Conservation (phyloP, 2,329 filamentous ascomycete genomes). For the Phyllosticta citribraziliensis region DNA sequence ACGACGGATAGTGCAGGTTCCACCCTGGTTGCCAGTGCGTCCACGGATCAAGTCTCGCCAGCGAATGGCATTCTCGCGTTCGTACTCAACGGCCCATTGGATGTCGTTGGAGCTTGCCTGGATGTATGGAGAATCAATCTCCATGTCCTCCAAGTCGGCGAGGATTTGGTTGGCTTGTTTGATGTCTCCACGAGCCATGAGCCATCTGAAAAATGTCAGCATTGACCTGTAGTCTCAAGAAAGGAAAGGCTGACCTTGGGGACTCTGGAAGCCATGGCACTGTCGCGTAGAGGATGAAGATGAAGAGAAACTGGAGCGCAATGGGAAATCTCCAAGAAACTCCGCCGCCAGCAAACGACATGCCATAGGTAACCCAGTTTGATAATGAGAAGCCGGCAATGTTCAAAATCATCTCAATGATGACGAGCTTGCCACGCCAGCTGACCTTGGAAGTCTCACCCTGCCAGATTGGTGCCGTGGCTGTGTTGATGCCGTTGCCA, state of each 20-base stretch:
- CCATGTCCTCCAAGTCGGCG: slow-evolving; percentile 38
- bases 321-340: slow-evolving; percentile 39
- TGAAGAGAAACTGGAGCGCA: slow-evolving; percentile 42
- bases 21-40: slow-evolving; percentile 33
- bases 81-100: slow-evolving; percentile 39
- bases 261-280: slow-evolving; percentile 40
- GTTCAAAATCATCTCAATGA: slow-evolving; percentile 42
- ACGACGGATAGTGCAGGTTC: slow-evolving; percentile 41
- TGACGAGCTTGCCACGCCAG: slow-evolving; percentile 35
- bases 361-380: slow-evolving; percentile 45
- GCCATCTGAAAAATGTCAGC: slow-evolving; percentile 24
- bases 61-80: slow-evolving; percentile 39
- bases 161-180: slow-evolving; percentile 41
- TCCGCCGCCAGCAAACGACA: slow-evolving; percentile 35
- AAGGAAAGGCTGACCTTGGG: slow-evolving; percentile 18
- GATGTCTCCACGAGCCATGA: slow-evolving; percentile 34
- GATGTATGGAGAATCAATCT: slow-evolving; percentile 36
- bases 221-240: neutral
- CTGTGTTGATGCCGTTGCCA: slow-evolving; percentile 43
- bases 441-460: slow-evolving; percentile 38
- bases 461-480: slow-evolving; percentile 42
- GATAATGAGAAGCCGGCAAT: slow-evolving; percentile 41
- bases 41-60: slow-evolving; percentile 43
- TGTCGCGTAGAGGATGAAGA: slow-evolving; percentile 35
- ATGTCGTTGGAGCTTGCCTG: slow-evolving; percentile 37